Evolutionary conservation across 176 grass and related monocot genomes (phyloP).

Genomic region (Cenchrus purpureus): DNA sequence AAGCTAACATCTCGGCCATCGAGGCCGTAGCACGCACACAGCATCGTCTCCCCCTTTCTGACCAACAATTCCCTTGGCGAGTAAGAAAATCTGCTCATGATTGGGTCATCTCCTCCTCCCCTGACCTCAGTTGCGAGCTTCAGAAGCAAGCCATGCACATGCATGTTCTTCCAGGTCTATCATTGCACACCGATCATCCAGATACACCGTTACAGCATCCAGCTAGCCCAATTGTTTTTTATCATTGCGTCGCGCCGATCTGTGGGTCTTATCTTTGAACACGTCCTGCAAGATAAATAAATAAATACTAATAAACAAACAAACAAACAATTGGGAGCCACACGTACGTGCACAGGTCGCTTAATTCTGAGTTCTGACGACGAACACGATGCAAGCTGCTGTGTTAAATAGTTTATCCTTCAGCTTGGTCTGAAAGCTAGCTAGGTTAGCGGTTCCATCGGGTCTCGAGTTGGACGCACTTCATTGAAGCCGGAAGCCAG

Average conservation of each 20-base stretch:
- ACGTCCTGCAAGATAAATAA: neutral
- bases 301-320: neutral
- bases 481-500: conserved; percentile 33
- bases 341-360: neutral
- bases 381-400: neutral
- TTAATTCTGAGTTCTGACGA: conserved; percentile 26
- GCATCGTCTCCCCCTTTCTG: neutral
- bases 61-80: neutral
- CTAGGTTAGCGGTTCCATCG: neutral
- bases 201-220: neutral
- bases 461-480: conserved; percentile 24
- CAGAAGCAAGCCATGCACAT: conserved; percentile 42
- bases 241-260: conserved; percentile 35
- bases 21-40: conserved; percentile 17
- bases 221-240: conserved; percentile 31
- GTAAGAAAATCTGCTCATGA: conserved; percentile 56
- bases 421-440: conserved; percentile 28
- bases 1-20: neutral
- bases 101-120: conserved; percentile 42
- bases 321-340: conserved; percentile 21
- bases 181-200: neutral
- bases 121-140: conserved; percentile 31
- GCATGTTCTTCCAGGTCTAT: neutral
- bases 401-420: conserved; percentile 16
- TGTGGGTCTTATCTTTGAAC: conserved; percentile 50